Evolutionary conservation across 192 early-diverging fungal genomes (phyloP).

Genomic region (Mycoemilia scoparia): DNA sequence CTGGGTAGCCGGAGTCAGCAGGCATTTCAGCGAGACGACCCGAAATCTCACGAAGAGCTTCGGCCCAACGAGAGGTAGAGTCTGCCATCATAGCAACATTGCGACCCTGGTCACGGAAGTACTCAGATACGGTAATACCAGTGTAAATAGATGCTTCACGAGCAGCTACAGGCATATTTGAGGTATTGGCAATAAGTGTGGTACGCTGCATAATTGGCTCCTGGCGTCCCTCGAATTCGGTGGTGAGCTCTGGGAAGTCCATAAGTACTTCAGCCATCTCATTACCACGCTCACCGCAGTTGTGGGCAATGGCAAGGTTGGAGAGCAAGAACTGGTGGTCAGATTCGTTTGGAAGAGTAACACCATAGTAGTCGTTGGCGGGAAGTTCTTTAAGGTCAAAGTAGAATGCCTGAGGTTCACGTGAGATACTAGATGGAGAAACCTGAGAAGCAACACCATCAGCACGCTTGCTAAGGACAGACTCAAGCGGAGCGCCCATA

Average conservation of each 20-base stretch:
- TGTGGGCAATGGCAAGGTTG: slow-evolving; percentile 28
- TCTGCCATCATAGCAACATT: slow-evolving; percentile 99
- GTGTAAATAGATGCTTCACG: slow-evolving; percentile 99
- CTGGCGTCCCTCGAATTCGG: slow-evolving; percentile 82
- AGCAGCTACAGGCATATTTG: slow-evolving; percentile 99
- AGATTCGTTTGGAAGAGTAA: slow-evolving; percentile 7
- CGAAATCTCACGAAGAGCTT: slow-evolving; percentile 98
- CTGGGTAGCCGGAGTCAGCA: slow-evolving; percentile 93
- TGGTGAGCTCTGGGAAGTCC: slow-evolving; percentile 94
- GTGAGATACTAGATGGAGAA: too few relatives aligned
- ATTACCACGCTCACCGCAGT: slow-evolving; percentile 88
- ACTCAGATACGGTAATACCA: slow-evolving; percentile 97
- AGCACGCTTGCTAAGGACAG: slow-evolving; percentile 5
- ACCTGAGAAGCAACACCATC: too few relatives aligned
- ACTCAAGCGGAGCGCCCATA: slow-evolving; percentile 3
- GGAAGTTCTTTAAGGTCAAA: background rate
- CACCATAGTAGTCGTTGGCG: slow-evolving; percentile 14
- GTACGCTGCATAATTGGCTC: slow-evolving; percentile 99
- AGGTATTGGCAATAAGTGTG: slow-evolving; percentile 96
- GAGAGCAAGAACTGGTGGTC: slow-evolving; percentile 33
- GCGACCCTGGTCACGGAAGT: slow-evolving; percentile 99
- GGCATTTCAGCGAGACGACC: slow-evolving; percentile 99
- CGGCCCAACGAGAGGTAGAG: slow-evolving; percentile 99
- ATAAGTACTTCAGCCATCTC: slow-evolving; percentile 99
- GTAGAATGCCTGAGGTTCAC: background rate